Conservation (phyloP, 208 protist genomes). For the Trypanosoma platydactyli region DNA sequence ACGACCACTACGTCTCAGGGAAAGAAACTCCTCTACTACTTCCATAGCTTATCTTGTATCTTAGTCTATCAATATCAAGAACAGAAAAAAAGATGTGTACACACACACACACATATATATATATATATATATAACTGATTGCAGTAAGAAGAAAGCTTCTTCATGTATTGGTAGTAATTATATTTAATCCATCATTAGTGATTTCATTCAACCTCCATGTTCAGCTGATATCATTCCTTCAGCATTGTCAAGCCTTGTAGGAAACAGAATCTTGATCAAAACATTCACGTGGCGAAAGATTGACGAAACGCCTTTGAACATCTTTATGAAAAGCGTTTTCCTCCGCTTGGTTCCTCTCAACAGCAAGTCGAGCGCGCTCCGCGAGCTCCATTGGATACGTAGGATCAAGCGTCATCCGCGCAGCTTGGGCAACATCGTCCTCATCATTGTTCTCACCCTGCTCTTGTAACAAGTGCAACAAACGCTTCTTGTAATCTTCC, state of each 20-base stretch:
- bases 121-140: background rate
- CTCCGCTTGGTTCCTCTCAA: slow-evolving; percentile 43
- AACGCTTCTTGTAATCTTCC: slow-evolving; percentile 78
- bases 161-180: background rate
- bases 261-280: slow-evolving; percentile 46
- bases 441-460: slow-evolving; percentile 63
- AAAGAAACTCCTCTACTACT: slow-evolving; percentile 81
- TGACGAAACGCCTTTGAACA: slow-evolving; percentile 39
- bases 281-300: slow-evolving; percentile 56
- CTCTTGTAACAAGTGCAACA: slow-evolving; percentile 75
- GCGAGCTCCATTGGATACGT: slow-evolving; percentile 74
- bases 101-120: background rate
- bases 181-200: background rate
- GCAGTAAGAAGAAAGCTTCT: background rate
- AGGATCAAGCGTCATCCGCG: slow-evolving; percentile 85
- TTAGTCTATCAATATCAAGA: slow-evolving; percentile 6
- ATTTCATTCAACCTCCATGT: no score
- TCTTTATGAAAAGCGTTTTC: slow-evolving; percentile 58
- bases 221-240: background rate
- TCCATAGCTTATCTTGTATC: slow-evolving; percentile 45
- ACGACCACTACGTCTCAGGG: slow-evolving; percentile 61
- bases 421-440: slow-evolving; percentile 76
- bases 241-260: background rate
- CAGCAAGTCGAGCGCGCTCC: slow-evolving; percentile 35
- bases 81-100: background rate